Evolutionary conservation across 148 eudicot genomes (phyloP), one percentile per base, ranked within the genome.

Genomic region (Spergularia marina): DNA sequence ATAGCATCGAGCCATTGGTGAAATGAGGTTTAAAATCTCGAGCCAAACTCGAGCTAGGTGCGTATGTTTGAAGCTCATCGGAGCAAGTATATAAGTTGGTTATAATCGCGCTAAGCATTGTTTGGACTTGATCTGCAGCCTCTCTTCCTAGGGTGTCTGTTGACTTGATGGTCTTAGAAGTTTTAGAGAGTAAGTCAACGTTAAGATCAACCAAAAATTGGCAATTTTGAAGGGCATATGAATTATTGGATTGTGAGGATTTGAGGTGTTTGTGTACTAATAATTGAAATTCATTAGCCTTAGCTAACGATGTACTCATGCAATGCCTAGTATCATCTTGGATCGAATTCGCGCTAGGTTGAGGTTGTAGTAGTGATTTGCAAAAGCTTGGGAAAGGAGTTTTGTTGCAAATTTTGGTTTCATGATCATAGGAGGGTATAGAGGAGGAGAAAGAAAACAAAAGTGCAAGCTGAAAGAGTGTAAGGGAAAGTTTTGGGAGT

Each of bases 31-130:
- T 4, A 39, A 83, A 72, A 34, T 49, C 58, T 18, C n/a, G 61
- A 12, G 39, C 39, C 12, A 72, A 40, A 11, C 6, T 64, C 44
- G 76, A 62, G 51, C 44, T 49, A 39, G 58, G 23, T 5, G 21
- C 49, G 15, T 34, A 53, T 54, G 49, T 51, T 17, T 79, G 74
- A n/a, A 83, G 72, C 15, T 86, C 86, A 16, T 83, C 81, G 4
- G 41, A 79, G 58, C 89, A 86, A 34, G 89, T 86, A 47, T 81
- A 47, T 21, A 78, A 66, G 25, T 86, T 83, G 17, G 89, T 86
- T 14, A 86, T 6, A 23, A 77, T 54, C 21, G 81, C 86, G 47
- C 89, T 86, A 40, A 86, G 84, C 68, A 64, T 17, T 6, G 81
- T 81, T n/a, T 75, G 74, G 40, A 79, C 51, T 23, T 73, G 74